Evolutionary conservation across 495 filamentous ascomycete species (phyloP).

Genomic region (Hypoxylon intermedium): DNA sequence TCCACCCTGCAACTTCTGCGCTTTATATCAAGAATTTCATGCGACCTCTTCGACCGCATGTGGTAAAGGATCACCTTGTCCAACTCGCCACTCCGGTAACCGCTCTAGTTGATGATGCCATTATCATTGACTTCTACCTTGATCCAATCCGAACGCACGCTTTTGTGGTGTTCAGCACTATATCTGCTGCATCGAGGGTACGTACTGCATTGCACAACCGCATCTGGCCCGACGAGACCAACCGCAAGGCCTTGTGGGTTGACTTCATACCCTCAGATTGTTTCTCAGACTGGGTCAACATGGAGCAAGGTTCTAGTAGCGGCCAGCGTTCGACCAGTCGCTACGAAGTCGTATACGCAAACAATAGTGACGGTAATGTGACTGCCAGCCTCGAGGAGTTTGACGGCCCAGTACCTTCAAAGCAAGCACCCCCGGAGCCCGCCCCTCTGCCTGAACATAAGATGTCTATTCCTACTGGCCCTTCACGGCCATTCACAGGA

Average conservation of each 20-base stretch:
- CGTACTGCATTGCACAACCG: constrained; percentile 76
- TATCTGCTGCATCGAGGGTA: constrained; percentile 77
- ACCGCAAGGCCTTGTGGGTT: constrained; percentile 82
- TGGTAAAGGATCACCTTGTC: constrained; percentile 71
- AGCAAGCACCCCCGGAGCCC: constrained; percentile 22
- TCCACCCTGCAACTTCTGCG: constrained; percentile 82
- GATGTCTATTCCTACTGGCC: constrained; percentile 48
- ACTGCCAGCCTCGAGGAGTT: constrained; percentile 59
- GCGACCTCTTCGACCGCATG: constrained; percentile 75
- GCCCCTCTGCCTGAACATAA: constrained; percentile 34
- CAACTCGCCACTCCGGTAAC: constrained; percentile 68
- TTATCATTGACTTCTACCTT: constrained; percentile 74
- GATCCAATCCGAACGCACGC: constrained; percentile 89
- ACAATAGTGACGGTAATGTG: constrained; percentile 61
- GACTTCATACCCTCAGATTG: constrained; percentile 87
- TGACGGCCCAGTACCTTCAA: constrained; percentile 32
- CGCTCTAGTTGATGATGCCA: constrained; percentile 53
- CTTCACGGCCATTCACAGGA: constrained; percentile 45
- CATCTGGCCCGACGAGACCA: constrained; percentile 86
- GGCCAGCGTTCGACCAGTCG: constrained; percentile 58
- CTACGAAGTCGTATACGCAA: constrained; percentile 53
- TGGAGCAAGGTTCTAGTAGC: constrained; percentile 63
- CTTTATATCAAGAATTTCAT: constrained; percentile 93
- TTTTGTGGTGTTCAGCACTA: constrained; percentile 72
- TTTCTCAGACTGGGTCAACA: constrained; percentile 75